Percentiles rank a stretch among this genome's conserved stretches.
phyloP scores from a whole-genome alignment of 2,329 filamentous ascomycete genomes.

The Ophiocordyceps polyrhachis-furcata region DNA sequence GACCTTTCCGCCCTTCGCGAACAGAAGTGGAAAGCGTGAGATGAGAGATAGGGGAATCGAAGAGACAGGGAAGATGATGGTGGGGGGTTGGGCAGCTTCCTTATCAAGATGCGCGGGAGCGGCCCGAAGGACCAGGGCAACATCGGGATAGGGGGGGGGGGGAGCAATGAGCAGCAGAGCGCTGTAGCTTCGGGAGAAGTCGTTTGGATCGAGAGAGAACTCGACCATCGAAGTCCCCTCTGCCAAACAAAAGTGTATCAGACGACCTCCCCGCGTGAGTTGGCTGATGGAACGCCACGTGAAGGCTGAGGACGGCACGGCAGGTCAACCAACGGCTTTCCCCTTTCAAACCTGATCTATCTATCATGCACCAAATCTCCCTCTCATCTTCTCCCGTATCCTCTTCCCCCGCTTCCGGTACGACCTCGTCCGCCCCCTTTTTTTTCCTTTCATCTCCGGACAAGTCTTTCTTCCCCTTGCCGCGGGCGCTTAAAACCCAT shows the following conservation, averaged over 20 bases:
- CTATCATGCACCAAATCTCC: neutral
- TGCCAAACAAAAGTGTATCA: neutral
- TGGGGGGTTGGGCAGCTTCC: slow-evolving; percentile 1
- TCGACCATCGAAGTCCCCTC: neutral
- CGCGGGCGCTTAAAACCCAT: neutral
- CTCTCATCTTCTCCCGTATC: neutral
- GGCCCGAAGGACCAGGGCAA: neutral
- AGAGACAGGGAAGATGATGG: neutral
- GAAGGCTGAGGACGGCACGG: no score
- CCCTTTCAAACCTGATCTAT: neutral
- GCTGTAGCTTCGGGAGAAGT: neutral
- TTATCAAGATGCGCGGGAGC: neutral
- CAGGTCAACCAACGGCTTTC: no score
- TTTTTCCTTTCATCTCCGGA: neutral
- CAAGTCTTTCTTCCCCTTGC: neutral
- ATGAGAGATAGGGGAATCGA: slow-evolving; percentile 3
- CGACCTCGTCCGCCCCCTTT: neutral
- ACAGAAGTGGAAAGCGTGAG: neutral
- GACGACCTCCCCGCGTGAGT: neutral
- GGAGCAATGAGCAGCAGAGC: no score
- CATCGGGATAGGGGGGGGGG: neutral
- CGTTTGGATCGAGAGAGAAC: neutral
- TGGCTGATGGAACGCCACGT: neutral
- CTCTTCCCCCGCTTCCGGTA: neutral
- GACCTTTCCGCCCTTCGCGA: neutral